Base-by-base conservation (phyloP, 2,329 filamentous ascomycete species). In the Fusarium euwallaceae region DNA sequence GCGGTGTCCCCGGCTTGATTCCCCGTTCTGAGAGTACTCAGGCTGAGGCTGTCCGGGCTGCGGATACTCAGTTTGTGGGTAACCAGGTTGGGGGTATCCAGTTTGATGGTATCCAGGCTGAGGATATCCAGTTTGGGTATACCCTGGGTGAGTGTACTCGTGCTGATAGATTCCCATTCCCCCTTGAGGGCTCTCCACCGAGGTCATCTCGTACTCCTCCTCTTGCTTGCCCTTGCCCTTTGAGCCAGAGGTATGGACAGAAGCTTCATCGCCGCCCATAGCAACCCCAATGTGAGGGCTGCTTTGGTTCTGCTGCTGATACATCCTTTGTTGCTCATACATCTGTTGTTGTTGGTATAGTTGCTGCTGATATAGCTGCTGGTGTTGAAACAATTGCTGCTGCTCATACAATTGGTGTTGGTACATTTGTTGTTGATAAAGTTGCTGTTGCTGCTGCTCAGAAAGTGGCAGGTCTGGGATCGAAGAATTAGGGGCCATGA, bases 191-290 rank as follows among this genome's bases (percentile, higher is more conserved):
- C 78, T 80, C 36, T 86, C 82, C 1, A 88, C 86, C 64, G 86
- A 82, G 34, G 85, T 82, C 78, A 89, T 80, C 81, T 90, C 88
- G 63, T 88, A 89, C 5, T 82, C 81, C 69, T 88, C 86, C 10
- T 78, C 86, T 12, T 77, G 78, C 2, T 68, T 70, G 3, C 58
- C 67, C 59, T 71, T 75, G 37, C 72, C 72, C 51, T 73, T 75
- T 22, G 65, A 69, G 58, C 61, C 20, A 7, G 39, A 14, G 4
- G 66, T 64, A 59, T 68, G 67, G 37, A 73, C 14, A 7, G 72
- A 73, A 8, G 72, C 69, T 10, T 65, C 67, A 16, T 73, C 67
- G 22, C 72, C 70, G 6, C 70, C 72, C 9, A 65, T 17, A 4
- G 63, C 71, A 34, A 69, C 56, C 5, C 70, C 71, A 3, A 73